Percentiles rank a stretch among this genome's conserved stretches.
These are phyloP conservation scores for Parathielavia hyrcaniae DNA, from an alignment of 495 filamentous ascomycete species.

Conservation along the genomic window DNA sequence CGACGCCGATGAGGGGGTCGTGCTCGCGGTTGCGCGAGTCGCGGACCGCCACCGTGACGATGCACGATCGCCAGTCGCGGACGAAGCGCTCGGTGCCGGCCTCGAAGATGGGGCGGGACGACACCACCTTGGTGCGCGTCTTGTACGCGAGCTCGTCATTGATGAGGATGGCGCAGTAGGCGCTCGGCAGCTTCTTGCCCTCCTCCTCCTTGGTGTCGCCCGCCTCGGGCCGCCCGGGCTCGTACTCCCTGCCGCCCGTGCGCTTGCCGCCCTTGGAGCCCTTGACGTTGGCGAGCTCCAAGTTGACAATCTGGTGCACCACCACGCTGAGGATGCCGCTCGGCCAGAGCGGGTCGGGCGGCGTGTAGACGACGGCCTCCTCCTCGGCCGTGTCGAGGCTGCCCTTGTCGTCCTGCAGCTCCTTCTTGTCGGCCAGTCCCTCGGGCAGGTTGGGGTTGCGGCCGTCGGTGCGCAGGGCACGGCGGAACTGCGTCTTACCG, in stretches of 20 bases:
- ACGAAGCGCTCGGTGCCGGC: constrained; percentile 91
- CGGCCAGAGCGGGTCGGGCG: constrained; percentile 90
- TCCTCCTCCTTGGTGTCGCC: constrained; percentile 80
- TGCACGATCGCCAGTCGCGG: constrained; percentile 84
- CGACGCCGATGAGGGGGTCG: constrained; percentile 87
- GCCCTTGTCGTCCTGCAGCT: constrained; percentile 85
- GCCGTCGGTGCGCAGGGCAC: constrained; percentile 77
- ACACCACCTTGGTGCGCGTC: constrained; percentile 83
- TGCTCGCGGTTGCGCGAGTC: constrained; percentile 86
- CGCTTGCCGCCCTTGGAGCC: constrained; percentile 58
- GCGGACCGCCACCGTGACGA: constrained; percentile 80
- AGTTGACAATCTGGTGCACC: constrained; percentile 90
- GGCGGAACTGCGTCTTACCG: constrained; percentile 75
- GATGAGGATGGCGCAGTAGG: constrained; percentile 83
- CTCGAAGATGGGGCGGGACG: constrained; percentile 92
- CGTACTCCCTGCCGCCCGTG: constrained; percentile 69
- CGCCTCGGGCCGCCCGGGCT: constrained; percentile 75
- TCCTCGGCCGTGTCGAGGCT: constrained; percentile 66
- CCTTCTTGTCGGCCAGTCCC: constrained; percentile 61
- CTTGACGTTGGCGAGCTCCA: constrained; percentile 77
- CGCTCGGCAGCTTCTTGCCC: constrained; percentile 68
- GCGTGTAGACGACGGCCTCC: constrained; percentile 80
- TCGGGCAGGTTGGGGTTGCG: constrained; percentile 70
- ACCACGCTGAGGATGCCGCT: constrained; percentile 77
- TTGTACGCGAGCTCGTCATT: constrained; percentile 92